Evolutionary conservation across 306 rosid genomes (phyloP), one percentile per base, ranked within the genome.

Genomic region (Glycyrrhiza uralensis): DNA sequence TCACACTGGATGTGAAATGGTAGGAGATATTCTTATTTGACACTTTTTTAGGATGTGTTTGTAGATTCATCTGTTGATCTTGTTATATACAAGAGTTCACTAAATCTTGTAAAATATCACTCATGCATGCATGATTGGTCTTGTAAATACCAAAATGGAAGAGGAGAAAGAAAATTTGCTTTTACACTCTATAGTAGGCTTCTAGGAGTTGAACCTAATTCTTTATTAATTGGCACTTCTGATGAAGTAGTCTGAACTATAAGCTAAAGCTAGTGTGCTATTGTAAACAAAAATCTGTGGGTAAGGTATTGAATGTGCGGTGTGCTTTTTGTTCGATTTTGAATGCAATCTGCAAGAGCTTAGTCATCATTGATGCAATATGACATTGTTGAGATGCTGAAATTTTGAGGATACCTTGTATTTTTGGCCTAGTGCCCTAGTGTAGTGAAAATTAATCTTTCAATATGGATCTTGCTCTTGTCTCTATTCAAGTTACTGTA

Each of bases 1-100:
- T 94, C 22, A 94, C 98, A 9, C 79, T 94, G 75, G 98, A 86
- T 82, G 85, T 94, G 68, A 88, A 91, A 79, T 94, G 96, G 98
- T 91, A 94, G 85, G 69, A 51, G 66, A 72, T 58, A 65, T 75
- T 30, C 47, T 59, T 82, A 85, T 50, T 64, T 18, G 1, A 46
- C 67, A 41, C 59, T 24, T 64, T 35, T 12, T 18, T 47, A 79
- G 76, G 65, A 63, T 9, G 22, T 17, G 50, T 33, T 70, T 66
- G 45, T 66, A 36, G 56, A 74, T 69, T 74, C 12, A 72, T 76
- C 64, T 32, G 35, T 49, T 71, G 50, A 39, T 32, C 72, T 82
- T 78, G 71, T 72, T 57, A 66, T 30, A 65, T 20, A 62, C 29
- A 29, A 30, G 66, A 39, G 76, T 55, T 63, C 47, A 44, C 67